Evolutionary conservation across 2,329 filamentous ascomycete genomes (phyloP), one percentile per base, ranked within the genome.

Genomic region (Fusarium sp.): DNA sequence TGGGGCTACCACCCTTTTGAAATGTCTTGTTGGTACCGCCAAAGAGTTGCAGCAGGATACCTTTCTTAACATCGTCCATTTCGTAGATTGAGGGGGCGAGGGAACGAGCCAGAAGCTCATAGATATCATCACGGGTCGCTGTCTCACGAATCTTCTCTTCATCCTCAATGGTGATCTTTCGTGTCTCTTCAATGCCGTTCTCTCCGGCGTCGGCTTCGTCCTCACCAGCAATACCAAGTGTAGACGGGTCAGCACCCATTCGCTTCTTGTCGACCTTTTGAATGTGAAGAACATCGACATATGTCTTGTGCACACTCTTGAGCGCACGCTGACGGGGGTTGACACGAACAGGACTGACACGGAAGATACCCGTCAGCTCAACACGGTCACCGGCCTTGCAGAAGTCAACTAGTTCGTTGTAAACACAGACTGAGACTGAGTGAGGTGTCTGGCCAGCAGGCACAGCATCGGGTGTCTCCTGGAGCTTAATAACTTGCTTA

Each of bases 51-150:
- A 99, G 88, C 13, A 99, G 84, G 64, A 99, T 97, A 13, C 96
- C 96, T 81, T 99, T 99, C 85, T 99, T 99, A 46, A 98, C 94
- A 74, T 99, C 96, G 71, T 99, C 96, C 90, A 97, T 92, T 80
- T 99, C 96, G 81, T 96, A 97, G 74, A 99, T 91, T 61, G 94
- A 97, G 15, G 96, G 96, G 4, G 96, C 96, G 27, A 99, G 84
- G 2, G 95, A 98, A 36, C 95, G 89, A 18, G 96, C 87, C 6
- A 99, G 87, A 23, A 99, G 87, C 21, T 99, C 94, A 78, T 99
- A 99, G 53, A 99, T 90, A 77, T 99, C 96, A 3, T 90, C 84
- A 52, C 96, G 89, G 31, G 87, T 85, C 13, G 92, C 92, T 13
- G 92, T 96, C 60, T 87, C 89, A 74, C 88, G 91, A 76, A 99